Evolutionary conservation across 352 stramenopile species (phyloP), one percentile per base, ranked within the genome.

Genomic region (Elongisporangium prolatum): DNA sequence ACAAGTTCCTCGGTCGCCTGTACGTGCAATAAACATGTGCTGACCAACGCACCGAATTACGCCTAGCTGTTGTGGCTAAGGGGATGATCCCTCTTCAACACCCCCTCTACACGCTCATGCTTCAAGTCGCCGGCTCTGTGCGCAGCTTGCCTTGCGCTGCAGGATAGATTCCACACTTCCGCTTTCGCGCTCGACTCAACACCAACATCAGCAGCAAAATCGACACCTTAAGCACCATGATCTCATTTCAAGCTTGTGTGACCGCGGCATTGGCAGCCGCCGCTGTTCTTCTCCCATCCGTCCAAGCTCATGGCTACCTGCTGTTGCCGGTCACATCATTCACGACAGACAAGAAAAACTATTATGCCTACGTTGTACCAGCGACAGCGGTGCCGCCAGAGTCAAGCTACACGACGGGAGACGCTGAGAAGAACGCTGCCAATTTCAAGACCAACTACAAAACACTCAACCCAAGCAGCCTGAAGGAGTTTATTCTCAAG

Each of bases 281-380:
- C 9, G 50, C n/a, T 6, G 20, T 62, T 21, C 49, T 62, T 0
- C 49, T 62, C 49, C 37, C 49, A 11, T 62, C 57, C 21, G 63
- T 61, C 21, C 57, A 69, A 17, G 63, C 54, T 14, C 63, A 70
- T 40, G 63, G 53, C 4, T 70, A 63, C 54, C 57, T 70, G 40
- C 37, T 70, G 22, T 59, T 70, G 2, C 63, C 63, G 4, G 59
- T 67, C 52, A 59, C 63, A 54, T 54, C 65, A 55, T 66, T 70
- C 54, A 58, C 59, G 7, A 70, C 51, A 44, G 40, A 59, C 47
- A 52, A 67, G 51, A 65, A 63, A 48, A 70, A 70, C 59, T 63
- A 55, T 34, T 70, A 55, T 18, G 58, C 63, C 0, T 65, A 64
- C 54, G 52, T 58, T 3, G 63, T 69, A 18, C 55, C 52, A 7